Base-by-base conservation (phyloP, 441 rosid genomes). In the Aquilaria agallochum region DNA sequence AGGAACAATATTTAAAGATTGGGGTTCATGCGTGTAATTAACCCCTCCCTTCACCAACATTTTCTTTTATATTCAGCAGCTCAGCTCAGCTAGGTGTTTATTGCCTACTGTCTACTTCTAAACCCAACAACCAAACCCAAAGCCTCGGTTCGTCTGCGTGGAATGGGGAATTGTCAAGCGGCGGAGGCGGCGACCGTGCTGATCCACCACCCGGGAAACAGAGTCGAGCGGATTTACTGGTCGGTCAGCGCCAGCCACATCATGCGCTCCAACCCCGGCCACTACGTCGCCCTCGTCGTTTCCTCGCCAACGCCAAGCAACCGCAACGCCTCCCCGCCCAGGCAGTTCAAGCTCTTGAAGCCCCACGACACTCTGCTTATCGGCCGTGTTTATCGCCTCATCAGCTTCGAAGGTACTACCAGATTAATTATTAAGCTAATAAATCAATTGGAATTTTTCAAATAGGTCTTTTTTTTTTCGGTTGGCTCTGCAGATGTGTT, bases 131-230 rank as follows among this genome's bases (percentile, higher is more conserved):
- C 0, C 9, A 40, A 40, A 40, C 44, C 10, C 44, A 40, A 40
- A 40, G 5, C 44, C 44, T 40, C 44, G 44, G 10, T 40, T 11
- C 27, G 53, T 31, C 27, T 13, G 11, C 3, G 31, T 7, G 53
- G 69, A 53, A 92, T 92, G 98, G 98, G 98, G 57, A 92, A 92
- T 60, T 92, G 98, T 73, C 98, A 92, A 74, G 90, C 96, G 60
- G 92, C 87, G 9, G 96, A 92, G 65, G 93, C 82, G 62, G 95
- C 93, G 33, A 82, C 93, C 13, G 92, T 89, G 56, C 71, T 86
- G 64, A 88, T 92, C 59, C 93, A 89, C 31, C 96, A 86, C 57
- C 92, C 96, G 9, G 90, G 79, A 53, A 83, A 78, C 84, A 84
- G 79, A 76, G 67, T 86, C 61, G 83, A 92, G 66, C 77, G 88